Conservation (phyloP, 768 basidiomycete genomes). For the Rhodotorula toruloides region DNA sequence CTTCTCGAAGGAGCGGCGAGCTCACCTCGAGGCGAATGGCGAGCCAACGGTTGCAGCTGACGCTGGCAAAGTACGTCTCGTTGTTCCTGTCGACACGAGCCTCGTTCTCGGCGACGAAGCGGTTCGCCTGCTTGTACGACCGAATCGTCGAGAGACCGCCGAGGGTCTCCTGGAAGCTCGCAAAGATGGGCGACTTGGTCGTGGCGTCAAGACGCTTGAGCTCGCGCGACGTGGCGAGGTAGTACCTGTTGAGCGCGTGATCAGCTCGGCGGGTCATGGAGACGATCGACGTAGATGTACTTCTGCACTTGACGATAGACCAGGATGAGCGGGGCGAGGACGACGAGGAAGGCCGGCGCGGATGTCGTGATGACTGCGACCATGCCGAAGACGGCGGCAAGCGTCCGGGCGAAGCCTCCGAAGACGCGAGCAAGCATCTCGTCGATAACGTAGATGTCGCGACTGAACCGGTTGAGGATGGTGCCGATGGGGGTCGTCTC, state of each 20-base stretch:
- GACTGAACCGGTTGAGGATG: conserved; percentile 83
- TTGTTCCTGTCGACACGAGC: conserved; percentile 37
- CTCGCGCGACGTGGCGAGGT: conserved; percentile 77
- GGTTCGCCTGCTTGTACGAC: conserved; percentile 64
- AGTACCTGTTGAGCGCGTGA: conserved; percentile 59
- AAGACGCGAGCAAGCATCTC: conserved; percentile 74
- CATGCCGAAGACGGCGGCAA: conserved; percentile 40
- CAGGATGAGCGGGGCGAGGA: conserved; percentile 76
- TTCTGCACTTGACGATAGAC: conserved; percentile 50
- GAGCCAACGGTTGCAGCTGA: conserved; percentile 57
- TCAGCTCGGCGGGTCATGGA: conserved; percentile 43
- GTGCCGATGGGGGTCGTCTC: conserved; percentile 81
- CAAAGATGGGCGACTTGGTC: conserved; percentile 84
- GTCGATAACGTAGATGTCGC: conserved; percentile 66
- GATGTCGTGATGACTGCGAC: conserved; percentile 43
- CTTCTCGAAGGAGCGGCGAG: too few relatives aligned
- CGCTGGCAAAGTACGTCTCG: conserved; percentile 62
- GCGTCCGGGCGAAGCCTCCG: conserved; percentile 61
- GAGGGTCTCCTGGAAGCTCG: conserved; percentile 51
- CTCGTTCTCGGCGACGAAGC: conserved; percentile 66
- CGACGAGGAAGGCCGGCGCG: conserved; percentile 59
- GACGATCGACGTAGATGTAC: background rate
- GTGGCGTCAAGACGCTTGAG: conserved; percentile 83
- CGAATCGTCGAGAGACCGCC: conserved; percentile 76
- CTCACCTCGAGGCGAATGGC: conserved; percentile 41